phyloP scores from a whole-genome alignment of 164 flowering plant species.

The Taxillus chinensis region DNA sequence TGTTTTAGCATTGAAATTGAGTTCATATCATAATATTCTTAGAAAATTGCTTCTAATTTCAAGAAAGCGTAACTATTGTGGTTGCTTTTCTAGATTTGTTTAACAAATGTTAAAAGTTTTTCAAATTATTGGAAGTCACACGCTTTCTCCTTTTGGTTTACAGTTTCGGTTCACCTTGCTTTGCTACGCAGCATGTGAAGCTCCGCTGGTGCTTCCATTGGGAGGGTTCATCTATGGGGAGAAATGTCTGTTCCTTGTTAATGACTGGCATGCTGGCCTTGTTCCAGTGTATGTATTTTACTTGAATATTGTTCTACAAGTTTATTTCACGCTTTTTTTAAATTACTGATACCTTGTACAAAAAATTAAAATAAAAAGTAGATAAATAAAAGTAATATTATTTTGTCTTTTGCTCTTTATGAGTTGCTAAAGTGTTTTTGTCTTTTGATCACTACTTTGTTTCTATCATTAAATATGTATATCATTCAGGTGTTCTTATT shows the following conservation, averaged over 20 bases:
- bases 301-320: background rate
- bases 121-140: constrained; percentile 3
- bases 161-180: constrained; percentile 93
- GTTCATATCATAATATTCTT: background rate
- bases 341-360: too few species aligned
- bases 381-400: too few species aligned
- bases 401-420: too few species aligned
- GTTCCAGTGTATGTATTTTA: constrained; percentile 71
- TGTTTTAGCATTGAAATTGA: background rate
- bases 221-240: constrained; percentile 91
- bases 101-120: background rate
- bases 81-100: too few species aligned
- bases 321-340: background rate
- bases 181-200: constrained; percentile 97
- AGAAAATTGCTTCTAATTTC: background rate
- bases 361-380: too few species aligned
- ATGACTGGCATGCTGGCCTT: constrained; percentile 97
- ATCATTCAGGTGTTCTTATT: too few species aligned
- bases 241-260: constrained; percentile 80
- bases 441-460: too few species aligned
- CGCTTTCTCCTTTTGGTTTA: constrained; percentile 14
- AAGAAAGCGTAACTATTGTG: background rate
- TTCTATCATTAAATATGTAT: too few species aligned
- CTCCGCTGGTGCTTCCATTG: constrained; percentile 84
- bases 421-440: too few species aligned